Base-by-base conservation (phyloP, 139 green algal species). In the Tetraselmis striata region DNA sequence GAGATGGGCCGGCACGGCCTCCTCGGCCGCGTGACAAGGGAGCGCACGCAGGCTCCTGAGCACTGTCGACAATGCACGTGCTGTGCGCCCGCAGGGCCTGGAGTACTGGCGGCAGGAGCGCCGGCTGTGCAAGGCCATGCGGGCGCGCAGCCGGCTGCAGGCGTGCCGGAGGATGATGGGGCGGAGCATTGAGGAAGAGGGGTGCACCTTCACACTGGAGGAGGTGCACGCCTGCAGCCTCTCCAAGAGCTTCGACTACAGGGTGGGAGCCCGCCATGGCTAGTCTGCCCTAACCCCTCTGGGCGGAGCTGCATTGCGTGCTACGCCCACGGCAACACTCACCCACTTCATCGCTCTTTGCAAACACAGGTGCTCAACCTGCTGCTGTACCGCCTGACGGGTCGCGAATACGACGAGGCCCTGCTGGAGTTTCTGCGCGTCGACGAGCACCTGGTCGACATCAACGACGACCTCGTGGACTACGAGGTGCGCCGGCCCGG, bases 201-300 rank as follows among this genome's bases (percentile, higher is more conserved):
- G 59, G 58, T 32, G 31, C 30, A 59, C 28, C 1, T 90, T 94
- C 23, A 87, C 59, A 0, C n/a, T 88, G 5, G 75, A 86, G 0
- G 87, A 93, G 1, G 86, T 92, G n/a, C 75, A 94, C 23, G 59
- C 27, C 1, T 84, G 87, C 31, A 91, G 92, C 29, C 32, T 82
- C 23, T 77, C 83, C 45, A 96, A 96, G 81, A 93, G 86, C 79
- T 96, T 96, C 88, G 93, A 96, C 67, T 96, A 96, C 83, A 76
- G 92, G 78, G 88, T 92, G 76, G 29, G 81, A 28, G 0, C 45
- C 45, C 11, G 11, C 45, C 11, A 5, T 67, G 45, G n/a, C n/a
- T n/a, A n/a, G n/a, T n/a, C n/a, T n/a, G n/a, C n/a, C n/a, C n/a
- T n/a, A n/a, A n/a, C n/a, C n/a, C n/a, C n/a, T n/a, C n/a, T n/a